These are phyloP conservation scores for Penicillium aurantiogriseum DNA, from an alignment of 2,329 filamentous ascomycete species.

Conservation along the genomic window DNA sequence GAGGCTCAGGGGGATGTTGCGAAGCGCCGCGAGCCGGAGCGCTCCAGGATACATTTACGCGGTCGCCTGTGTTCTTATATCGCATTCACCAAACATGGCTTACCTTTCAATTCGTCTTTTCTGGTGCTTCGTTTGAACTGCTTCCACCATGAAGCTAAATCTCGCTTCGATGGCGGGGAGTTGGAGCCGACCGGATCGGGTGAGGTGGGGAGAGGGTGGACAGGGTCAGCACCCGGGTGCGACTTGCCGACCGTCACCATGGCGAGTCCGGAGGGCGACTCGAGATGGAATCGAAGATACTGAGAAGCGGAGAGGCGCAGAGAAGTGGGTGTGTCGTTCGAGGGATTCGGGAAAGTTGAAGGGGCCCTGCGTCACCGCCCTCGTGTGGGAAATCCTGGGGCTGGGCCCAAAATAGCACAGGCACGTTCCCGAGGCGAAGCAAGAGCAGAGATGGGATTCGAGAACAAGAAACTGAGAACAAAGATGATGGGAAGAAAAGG, in stretches of 20 bases:
- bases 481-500: not conserved
- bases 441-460: constrained; percentile 1
- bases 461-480: not conserved
- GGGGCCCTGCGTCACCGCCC: constrained; percentile 33
- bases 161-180: constrained; percentile 79
- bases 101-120: constrained; percentile 64
- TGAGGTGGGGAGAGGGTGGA: constrained; percentile 35
- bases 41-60: not conserved
- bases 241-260: constrained; percentile 41
- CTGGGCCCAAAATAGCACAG: constrained; percentile 34
- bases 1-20: not conserved
- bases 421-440: not conserved
- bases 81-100: constrained; percentile 16
- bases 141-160: constrained; percentile 96
- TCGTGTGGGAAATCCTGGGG: constrained; percentile 28
- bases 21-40: not conserved
- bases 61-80: not conserved
- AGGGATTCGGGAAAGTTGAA: constrained; percentile 19
- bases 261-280: constrained; percentile 13
- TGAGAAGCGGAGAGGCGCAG: constrained; percentile 2
- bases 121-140: constrained; percentile 75
- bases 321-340: constrained; percentile 9
- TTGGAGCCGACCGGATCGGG: constrained; percentile 50
- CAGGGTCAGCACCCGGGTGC: constrained; percentile 34
- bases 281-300: constrained; percentile 2